Conservation (phyloP, 2,329 filamentous ascomycete genomes). For the Fusarium azukiicola region DNA sequence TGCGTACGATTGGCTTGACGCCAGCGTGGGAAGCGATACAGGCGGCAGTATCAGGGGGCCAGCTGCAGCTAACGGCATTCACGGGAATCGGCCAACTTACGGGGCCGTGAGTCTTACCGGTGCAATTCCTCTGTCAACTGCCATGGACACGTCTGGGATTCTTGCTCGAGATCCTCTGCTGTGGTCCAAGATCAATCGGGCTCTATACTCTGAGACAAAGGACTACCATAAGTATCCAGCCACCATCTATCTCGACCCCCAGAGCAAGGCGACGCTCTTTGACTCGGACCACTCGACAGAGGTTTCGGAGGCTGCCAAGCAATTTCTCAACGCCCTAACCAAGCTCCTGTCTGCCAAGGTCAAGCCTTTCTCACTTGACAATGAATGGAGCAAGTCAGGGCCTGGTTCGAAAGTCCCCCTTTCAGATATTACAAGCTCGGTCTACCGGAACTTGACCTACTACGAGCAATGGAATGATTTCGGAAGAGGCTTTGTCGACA, state of each 20-base stretch:
- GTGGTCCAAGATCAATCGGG: constrained; percentile 21
- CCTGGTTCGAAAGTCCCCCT: neutral
- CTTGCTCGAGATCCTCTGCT: constrained; percentile 19
- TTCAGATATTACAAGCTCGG: rapidly evolving
- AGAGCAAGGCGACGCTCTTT: neutral
- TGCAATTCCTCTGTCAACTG: constrained; percentile 65
- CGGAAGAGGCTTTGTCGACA: constrained; percentile 15
- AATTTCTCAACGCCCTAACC: neutral
- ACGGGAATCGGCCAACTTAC: constrained; percentile 67
- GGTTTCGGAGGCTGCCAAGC: neutral
- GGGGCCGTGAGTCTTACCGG: constrained; percentile 64
- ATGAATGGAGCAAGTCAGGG: neutral
- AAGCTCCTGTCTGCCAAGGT: neutral
- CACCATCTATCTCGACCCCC: neutral
- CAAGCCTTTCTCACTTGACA: neutral
- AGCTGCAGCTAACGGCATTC: constrained; percentile 65
- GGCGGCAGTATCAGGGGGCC: constrained; percentile 67
- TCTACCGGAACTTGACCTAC: constrained; percentile 20
- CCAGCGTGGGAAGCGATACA: constrained; percentile 42
- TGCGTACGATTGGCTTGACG: constrained; percentile 69
- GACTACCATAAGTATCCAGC: constrained; percentile 15
- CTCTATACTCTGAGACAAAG: constrained; percentile 15
- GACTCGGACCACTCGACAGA: neutral
- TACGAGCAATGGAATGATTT: constrained; percentile 33
- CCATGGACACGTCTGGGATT: constrained; percentile 61